Evolutionary conservation across 495 filamentous ascomycete genomes (phyloP).

Genomic region (Acidomyces sp.): DNA sequence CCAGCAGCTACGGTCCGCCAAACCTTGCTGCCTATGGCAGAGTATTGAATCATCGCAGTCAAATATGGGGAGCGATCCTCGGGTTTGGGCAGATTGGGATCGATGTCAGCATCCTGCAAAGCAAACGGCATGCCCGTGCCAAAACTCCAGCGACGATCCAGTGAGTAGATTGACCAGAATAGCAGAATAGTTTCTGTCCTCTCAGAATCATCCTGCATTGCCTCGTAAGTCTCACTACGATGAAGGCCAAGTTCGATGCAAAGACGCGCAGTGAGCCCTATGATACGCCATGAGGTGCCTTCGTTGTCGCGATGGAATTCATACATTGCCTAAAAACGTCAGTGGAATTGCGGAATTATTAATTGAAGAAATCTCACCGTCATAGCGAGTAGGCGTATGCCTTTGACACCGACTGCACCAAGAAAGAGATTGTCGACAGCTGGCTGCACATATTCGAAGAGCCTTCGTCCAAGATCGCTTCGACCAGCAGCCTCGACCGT

Average conservation of each 20-base stretch:
- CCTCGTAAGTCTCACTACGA: constrained; percentile 56
- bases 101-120: constrained; percentile 71
- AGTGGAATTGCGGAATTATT: background rate
- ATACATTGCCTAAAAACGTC: constrained; percentile 53
- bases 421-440: constrained; percentile 57
- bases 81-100: constrained; percentile 61
- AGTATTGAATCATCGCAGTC: constrained; percentile 65
- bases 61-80: constrained; percentile 58
- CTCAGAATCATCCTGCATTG: constrained; percentile 47
- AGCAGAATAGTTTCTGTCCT: constrained; percentile 47
- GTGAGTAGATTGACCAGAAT: constrained; percentile 70
- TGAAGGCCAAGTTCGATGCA: constrained; percentile 74
- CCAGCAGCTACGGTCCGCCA: constrained; percentile 50
- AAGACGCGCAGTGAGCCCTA: constrained; percentile 60
- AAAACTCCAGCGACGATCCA: constrained; percentile 73
- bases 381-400: constrained; percentile 59
- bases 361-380: constrained; percentile 37
- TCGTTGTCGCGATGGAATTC: constrained; percentile 74
- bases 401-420: constrained; percentile 51
- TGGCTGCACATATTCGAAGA: constrained; percentile 59
- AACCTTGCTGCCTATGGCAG: constrained; percentile 61
- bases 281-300: constrained; percentile 63
- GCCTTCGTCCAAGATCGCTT: constrained; percentile 52
- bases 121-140: constrained; percentile 71
- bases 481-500: constrained; percentile 62